phyloP scores from a whole-genome alignment of 2,329 filamentous ascomycete genomes.

The Colletotrichum tabaci region DNA sequence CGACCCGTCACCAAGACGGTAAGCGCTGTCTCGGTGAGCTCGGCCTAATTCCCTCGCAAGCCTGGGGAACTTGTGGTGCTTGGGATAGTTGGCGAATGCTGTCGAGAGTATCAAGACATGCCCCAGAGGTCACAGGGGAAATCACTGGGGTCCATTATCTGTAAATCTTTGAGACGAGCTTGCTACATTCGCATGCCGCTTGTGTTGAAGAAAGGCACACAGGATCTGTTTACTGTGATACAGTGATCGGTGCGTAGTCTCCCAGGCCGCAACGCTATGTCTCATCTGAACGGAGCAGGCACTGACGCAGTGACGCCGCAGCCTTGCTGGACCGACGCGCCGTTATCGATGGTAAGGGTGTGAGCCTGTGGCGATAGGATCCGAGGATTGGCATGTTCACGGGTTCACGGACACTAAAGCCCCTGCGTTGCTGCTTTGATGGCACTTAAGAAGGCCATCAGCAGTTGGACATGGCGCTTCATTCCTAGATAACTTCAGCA shows the following conservation, averaged over 20 bases:
- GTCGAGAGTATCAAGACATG: slow-evolving; percentile 24
- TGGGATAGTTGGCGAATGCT: slow-evolving; percentile 20
- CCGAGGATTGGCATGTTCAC: slow-evolving; percentile 3
- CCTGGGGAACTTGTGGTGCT: neutral
- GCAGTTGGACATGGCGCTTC: slow-evolving; percentile 16
- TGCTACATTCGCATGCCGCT: slow-evolving; percentile 29
- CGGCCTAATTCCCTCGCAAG: slow-evolving; percentile 31
- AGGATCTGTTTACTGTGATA: neutral
- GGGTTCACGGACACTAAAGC: slow-evolving; percentile 1
- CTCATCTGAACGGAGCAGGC: slow-evolving; percentile 30
- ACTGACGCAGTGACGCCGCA: slow-evolving; percentile 6
- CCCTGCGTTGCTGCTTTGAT: slow-evolving; percentile 15
- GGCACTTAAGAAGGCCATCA: slow-evolving; percentile 12
- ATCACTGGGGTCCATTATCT: neutral
- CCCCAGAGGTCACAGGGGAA: slow-evolving; percentile 28
- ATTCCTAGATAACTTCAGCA: slow-evolving; percentile 17
- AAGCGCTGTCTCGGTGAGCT: slow-evolving; percentile 39
- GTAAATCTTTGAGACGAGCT: slow-evolving; percentile 15
- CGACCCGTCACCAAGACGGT: slow-evolving; percentile 15
- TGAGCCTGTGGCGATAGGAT: slow-evolving; percentile 1
- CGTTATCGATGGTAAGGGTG: slow-evolving; percentile 17
- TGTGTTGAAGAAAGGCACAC: slow-evolving; percentile 1
- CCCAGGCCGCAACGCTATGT: slow-evolving; percentile 24
- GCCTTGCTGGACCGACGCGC: slow-evolving; percentile 28
- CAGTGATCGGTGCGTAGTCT: slow-evolving; percentile 9